Conservation (phyloP, 345 rosid species). For the Camelina neglecta region DNA sequence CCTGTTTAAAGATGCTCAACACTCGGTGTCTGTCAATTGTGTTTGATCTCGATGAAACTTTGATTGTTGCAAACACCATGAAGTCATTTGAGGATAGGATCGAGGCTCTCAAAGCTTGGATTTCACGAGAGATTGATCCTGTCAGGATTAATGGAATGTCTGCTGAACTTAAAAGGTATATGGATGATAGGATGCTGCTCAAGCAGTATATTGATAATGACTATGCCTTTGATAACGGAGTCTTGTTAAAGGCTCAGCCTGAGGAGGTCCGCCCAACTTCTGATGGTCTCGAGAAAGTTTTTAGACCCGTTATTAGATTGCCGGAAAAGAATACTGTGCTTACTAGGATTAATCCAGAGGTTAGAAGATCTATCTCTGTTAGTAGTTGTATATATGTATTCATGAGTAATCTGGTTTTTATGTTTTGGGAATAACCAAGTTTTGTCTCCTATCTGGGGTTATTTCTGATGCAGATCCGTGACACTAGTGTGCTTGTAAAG, state of each 20-base stretch:
- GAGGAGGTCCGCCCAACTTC: constrained; percentile 76
- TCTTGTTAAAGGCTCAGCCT: constrained; percentile 68
- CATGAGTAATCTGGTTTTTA: neutral
- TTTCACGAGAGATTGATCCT: constrained; percentile 76
- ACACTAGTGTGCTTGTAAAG: constrained; percentile 99
- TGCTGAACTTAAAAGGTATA: constrained; percentile 71
- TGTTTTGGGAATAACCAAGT: neutral
- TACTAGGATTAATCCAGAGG: constrained; percentile 98
- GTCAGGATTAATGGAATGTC: constrained; percentile 71
- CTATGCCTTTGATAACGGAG: constrained; percentile 70
- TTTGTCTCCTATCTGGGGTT: constrained; percentile 15
- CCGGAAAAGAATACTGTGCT: constrained; percentile 79
- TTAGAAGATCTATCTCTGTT: constrained; percentile 36
- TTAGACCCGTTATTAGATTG: constrained; percentile 81
- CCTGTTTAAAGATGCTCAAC: constrained; percentile 83
- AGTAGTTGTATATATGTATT: constrained; percentile 26
- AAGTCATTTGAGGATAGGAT: constrained; percentile 92
- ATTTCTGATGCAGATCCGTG: constrained; percentile 69
- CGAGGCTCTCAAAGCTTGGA: constrained; percentile 78
- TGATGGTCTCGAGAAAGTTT: constrained; percentile 68
- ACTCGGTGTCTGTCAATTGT: constrained; percentile 87
- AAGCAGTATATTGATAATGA: constrained; percentile 88
- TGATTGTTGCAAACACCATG: constrained; percentile 96
- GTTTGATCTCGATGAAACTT: constrained; percentile 95
- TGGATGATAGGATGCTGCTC: constrained; percentile 76